Evolutionary conservation across 257 asterid species (phyloP).

Genomic region (Echites panduratus): DNA sequence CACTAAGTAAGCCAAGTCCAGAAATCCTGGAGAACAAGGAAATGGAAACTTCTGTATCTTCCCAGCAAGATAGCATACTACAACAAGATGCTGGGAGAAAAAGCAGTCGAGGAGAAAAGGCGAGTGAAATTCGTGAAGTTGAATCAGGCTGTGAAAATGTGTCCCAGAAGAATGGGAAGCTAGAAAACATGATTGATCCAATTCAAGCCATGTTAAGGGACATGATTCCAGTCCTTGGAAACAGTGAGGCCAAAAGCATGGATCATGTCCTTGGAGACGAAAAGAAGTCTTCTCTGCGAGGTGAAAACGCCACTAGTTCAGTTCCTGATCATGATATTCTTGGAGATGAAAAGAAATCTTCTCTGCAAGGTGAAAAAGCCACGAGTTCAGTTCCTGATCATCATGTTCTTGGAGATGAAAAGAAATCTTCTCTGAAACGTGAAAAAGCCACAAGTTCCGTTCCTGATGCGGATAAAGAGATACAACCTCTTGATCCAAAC

Average conservation of each 20-base stretch:
- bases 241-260: constrained; percentile 1
- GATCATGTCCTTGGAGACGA: constrained; percentile 16
- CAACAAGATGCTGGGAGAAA: constrained; percentile 24
- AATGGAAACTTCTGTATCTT: constrained; percentile 21
- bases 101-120: constrained; percentile 14
- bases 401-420: too few relatives aligned
- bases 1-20: constrained; percentile 9
- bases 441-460: constrained; percentile 2
- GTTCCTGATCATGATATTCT: too few relatives aligned
- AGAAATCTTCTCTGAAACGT: neutral
- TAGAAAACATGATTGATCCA: constrained; percentile 44
- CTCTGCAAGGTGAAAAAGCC: neutral
- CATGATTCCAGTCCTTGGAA: constrained; percentile 52
- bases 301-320: neutral
- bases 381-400: constrained; percentile 2
- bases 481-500: constrained; percentile 24
- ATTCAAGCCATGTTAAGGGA: constrained; percentile 55
- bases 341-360: too few relatives aligned
- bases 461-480: constrained; percentile 22
- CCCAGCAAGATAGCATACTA: constrained; percentile 26
- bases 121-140: constrained; percentile 19
- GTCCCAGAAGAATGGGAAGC: constrained; percentile 19
- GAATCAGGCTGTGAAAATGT: constrained; percentile 25
- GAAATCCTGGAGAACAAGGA: constrained; percentile 23
- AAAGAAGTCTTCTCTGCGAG: constrained; percentile 3